Base-by-base conservation (phyloP, 2,329 filamentous ascomycete genomes). In the Tolypocladium sp. region DNA sequence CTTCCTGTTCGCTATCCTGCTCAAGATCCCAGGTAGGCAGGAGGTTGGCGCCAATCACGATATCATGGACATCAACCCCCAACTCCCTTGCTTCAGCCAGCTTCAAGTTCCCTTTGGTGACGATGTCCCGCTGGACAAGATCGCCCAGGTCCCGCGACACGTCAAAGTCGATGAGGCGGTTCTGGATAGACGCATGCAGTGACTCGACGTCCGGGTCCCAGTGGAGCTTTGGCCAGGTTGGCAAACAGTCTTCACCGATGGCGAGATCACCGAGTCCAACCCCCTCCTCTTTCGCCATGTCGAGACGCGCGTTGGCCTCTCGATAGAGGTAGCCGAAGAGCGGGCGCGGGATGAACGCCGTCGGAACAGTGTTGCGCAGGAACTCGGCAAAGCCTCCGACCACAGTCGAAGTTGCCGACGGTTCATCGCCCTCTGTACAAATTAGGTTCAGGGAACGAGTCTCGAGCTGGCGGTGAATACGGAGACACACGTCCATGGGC, bases 201-300 rank as follows among this genome's bases (percentile, higher is more conserved):
- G 66, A 62, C 25, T 66, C 63, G 3, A 27, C 27, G 1, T 59
- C 52, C 0, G 69, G 62, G 40, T 71, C 67, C 69, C 68, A 73
- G 1, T 53, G 56, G 17, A 59, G 57, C 8, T 56, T 59, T 1
- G 60, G 30, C 72, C 71, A 74, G 3, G 63, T 60, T 0, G 69
- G 69, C 2, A 73, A 62, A 7, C 72, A 72, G 33, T 73, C 67
- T 0, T 64, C 57, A 2, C 64, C 70, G 3, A 73, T 64, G 33
- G 40, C 56, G 6, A 74, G 58, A 0, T 67, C 62, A 1, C 46
- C 35, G 0, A 72, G 55, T 1, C 12, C 2, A 1, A 64, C 27
- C 4, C 64, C 64, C 0, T 60, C 57, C 1, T 22, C 17, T 12
- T 57, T 60, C 2, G 71, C 72, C 22, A 61, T 40, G 1, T 64